phyloP scores from a whole-genome alignment of 2,329 filamentous ascomycete species.

The Neonectria coccinea region DNA sequence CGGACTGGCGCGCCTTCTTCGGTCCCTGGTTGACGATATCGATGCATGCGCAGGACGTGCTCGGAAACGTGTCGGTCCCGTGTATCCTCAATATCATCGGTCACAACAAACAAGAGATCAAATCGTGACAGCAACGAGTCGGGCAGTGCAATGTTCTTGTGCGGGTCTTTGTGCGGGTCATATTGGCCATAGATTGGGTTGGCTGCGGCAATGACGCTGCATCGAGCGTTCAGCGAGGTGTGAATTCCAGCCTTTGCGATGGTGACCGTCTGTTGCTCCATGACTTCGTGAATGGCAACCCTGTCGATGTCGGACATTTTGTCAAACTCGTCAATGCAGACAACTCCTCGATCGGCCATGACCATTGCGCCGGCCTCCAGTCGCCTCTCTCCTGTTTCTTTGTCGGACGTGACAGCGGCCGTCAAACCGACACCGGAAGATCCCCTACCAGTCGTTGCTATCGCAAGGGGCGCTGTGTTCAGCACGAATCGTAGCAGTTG shows the following conservation, averaged over 20 bases:
- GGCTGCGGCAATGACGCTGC: conserved; percentile 94
- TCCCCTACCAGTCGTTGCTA: conserved; percentile 95
- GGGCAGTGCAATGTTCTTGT: conserved; percentile 97
- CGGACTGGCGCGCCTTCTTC: conserved; percentile 96
- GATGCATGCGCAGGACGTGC: conserved; percentile 96
- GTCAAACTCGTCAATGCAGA: conserved; percentile 99
- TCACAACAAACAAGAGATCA: conserved; percentile 96
- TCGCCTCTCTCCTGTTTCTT: conserved; percentile 94
- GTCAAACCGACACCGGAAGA: conserved; percentile 98
- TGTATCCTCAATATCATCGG: conserved; percentile 96
- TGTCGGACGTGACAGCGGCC: conserved; percentile 94
- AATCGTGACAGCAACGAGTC: conserved; percentile 98
- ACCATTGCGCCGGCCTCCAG: conserved; percentile 99
- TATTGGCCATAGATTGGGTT: conserved; percentile 99
- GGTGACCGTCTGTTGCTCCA: conserved; percentile 99
- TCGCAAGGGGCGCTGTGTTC: conserved; percentile 95
- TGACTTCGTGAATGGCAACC: conserved; percentile 99
- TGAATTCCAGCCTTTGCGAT: conserved; percentile 99
- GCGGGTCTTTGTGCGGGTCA: conserved; percentile 97
- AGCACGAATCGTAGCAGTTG: conserved; percentile 96
- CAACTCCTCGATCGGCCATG: conserved; percentile 93
- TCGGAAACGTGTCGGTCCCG: conserved; percentile 93
- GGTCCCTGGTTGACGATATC: conserved; percentile 90
- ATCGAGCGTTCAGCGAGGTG: conserved; percentile 95
- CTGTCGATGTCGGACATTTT: conserved; percentile 99